phyloP scores from a whole-genome alignment of 2,329 filamentous ascomycete genomes.

The Xylariaceae sp. region DNA sequence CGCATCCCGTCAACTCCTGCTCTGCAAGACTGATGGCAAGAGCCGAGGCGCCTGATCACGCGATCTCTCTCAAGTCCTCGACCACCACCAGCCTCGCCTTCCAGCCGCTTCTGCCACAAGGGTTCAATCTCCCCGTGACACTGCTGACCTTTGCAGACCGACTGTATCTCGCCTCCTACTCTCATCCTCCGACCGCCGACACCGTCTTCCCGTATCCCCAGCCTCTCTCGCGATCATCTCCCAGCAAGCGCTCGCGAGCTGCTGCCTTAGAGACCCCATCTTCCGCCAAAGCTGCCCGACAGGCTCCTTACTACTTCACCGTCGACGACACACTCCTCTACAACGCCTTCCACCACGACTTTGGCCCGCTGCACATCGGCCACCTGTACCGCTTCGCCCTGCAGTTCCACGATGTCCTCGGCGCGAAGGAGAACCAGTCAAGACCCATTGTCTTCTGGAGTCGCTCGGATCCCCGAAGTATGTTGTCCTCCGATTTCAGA shows the following conservation, averaged over 20 bases:
- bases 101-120: conserved; percentile 17
- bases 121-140: conserved; percentile 21
- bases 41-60: conserved; percentile 8
- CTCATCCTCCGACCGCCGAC: conserved; percentile 71
- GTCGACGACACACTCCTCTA: conserved; percentile 90
- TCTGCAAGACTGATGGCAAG: conserved; percentile 14
- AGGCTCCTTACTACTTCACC: conserved; percentile 86
- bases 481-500: conserved; percentile 32
- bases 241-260: conserved; percentile 70
- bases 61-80: conserved; percentile 24
- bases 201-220: conserved; percentile 82
- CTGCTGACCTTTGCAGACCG: conserved; percentile 64
- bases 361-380: conserved; percentile 94
- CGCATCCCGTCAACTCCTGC: neutral
- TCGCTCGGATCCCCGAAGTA: conserved; percentile 84
- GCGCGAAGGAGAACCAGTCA: conserved; percentile 84
- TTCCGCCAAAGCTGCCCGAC: conserved; percentile 41
- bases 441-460: conserved; percentile 95
- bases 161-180: conserved; percentile 90
- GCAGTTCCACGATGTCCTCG: conserved; percentile 90
- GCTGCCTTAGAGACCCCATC: conserved; percentile 53
- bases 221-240: conserved; percentile 54
- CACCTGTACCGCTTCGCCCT: conserved; percentile 96
- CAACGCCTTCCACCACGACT: conserved; percentile 98
- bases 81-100: conserved; percentile 7